These are phyloP conservation scores for Platismatia glauca DNA, from an alignment of 495 filamentous ascomycete genomes.

Conservation along the genomic window DNA sequence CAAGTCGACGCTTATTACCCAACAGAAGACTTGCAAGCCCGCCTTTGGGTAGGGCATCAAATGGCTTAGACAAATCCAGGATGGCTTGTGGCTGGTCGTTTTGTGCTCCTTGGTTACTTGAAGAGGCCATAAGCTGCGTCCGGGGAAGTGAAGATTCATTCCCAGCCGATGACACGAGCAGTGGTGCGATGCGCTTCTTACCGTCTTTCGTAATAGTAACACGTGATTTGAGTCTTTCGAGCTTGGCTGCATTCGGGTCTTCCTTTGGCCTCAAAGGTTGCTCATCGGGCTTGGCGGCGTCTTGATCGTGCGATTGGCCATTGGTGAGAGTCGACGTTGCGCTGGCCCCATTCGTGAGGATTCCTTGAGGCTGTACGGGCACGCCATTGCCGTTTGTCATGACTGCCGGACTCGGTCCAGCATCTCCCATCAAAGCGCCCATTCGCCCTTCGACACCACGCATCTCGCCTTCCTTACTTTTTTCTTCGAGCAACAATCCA, in stretches of 20 bases:
- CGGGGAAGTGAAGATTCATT: slow-evolving; percentile 83
- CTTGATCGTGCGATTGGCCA: slow-evolving; percentile 19
- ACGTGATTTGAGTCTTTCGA: slow-evolving; percentile 76
- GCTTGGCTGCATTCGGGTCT: slow-evolving; percentile 54
- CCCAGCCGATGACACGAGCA: slow-evolving; percentile 77
- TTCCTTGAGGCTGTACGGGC: slow-evolving; percentile 23
- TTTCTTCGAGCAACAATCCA: slow-evolving; percentile 76
- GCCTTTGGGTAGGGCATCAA: slow-evolving; percentile 85
- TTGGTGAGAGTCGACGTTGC: slow-evolving; percentile 17
- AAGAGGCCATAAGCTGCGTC: slow-evolving; percentile 67
- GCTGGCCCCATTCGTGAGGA: slow-evolving; percentile 16
- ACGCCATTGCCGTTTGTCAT: slow-evolving; percentile 37
- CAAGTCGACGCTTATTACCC: slow-evolving; percentile 84
- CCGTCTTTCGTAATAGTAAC: slow-evolving; percentile 95
- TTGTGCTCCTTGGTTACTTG: slow-evolving; percentile 45
- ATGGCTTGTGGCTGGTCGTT: slow-evolving; percentile 74
- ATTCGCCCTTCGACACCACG: slow-evolving; percentile 87
- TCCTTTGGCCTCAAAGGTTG: slow-evolving; percentile 43
- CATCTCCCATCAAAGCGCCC: slow-evolving; percentile 95
- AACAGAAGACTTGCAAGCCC: slow-evolving; percentile 76
- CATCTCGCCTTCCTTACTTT: slow-evolving; percentile 81
- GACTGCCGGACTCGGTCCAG: slow-evolving; percentile 20
- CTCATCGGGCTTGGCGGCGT: slow-evolving; percentile 7
- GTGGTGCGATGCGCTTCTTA: slow-evolving; percentile 86
- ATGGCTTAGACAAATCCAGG: slow-evolving; percentile 87